A percentile compares a stretch with the other conserved stretches of the same genome.
These are phyloP conservation scores for Aquanectria penicillioides DNA, from an alignment of 2,329 filamentous ascomycete genomes.

Conservation along the genomic window DNA sequence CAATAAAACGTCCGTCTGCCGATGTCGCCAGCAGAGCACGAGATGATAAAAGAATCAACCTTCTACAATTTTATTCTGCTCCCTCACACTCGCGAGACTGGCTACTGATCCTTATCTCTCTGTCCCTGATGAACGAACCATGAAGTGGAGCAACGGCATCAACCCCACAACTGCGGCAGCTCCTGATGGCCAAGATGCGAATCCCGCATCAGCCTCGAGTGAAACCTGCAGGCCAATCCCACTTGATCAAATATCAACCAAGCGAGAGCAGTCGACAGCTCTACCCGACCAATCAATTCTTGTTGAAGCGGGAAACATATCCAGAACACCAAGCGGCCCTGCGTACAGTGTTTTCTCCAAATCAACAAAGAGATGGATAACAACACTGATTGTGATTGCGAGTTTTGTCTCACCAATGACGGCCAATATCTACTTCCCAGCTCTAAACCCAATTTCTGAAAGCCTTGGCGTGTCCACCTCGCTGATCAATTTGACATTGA, in stretches of 20 bases:
- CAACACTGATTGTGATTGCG: conserved; percentile 61
- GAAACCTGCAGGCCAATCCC: conserved; percentile 10
- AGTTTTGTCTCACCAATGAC: conserved; percentile 68
- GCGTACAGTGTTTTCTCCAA: conserved; percentile 44
- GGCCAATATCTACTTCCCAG: conserved; percentile 66
- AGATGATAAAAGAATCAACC: conserved; percentile 26
- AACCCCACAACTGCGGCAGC: conserved; percentile 4
- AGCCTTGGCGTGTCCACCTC: conserved; percentile 51
- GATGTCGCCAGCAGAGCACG: conserved; percentile 34
- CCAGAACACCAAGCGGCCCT: conserved; percentile 34
- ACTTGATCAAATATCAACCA: conserved; percentile 10
- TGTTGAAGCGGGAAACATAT: conserved; percentile 31
- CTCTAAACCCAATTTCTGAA: conserved; percentile 51
- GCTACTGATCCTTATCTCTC: neutral
- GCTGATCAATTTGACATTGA: conserved; percentile 61
- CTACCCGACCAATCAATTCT: conserved; percentile 22
- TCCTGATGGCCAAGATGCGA: conserved; percentile 15
- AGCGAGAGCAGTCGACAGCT: neutral
- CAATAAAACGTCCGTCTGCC: conserved; percentile 21
- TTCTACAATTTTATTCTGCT: conserved; percentile 13
- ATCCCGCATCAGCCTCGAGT: conserved; percentile 13
- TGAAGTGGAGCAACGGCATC: conserved; percentile 23
- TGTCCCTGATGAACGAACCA: conserved; percentile 11
- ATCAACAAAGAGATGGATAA: conserved; percentile 61
- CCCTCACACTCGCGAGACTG: neutral